Conservation (phyloP, 2,329 filamentous ascomycete genomes). For the Aquanectria penicillioides region DNA sequence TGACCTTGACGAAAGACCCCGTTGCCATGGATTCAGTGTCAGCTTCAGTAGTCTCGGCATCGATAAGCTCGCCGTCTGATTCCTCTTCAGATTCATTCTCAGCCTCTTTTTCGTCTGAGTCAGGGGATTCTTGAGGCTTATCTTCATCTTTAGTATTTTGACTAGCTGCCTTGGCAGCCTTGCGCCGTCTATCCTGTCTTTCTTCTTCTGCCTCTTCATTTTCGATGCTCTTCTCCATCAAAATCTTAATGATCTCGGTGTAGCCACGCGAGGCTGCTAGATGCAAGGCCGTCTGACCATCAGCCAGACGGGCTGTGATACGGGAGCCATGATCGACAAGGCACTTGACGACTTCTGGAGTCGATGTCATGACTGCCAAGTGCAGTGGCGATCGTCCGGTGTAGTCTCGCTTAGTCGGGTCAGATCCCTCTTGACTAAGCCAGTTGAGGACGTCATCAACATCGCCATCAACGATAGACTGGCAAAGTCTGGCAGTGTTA, state of each 20-base stretch:
- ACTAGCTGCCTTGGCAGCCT: slow-evolving; percentile 41
- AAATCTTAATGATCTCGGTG: slow-evolving; percentile 73
- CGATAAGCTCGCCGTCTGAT: slow-evolving; percentile 59
- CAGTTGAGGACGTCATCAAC: slow-evolving; percentile 76
- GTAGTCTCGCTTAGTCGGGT: slow-evolving; percentile 80
- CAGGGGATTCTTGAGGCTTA: background rate
- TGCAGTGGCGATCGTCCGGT: slow-evolving; percentile 84
- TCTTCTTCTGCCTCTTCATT: slow-evolving; percentile 77
- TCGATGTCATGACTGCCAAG: slow-evolving; percentile 75
- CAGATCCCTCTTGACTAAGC: slow-evolving; percentile 72
- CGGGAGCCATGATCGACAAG: slow-evolving; percentile 79
- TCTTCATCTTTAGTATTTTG: slow-evolving; percentile 11
- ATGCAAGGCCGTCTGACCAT: slow-evolving; percentile 85
- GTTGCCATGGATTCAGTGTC: slow-evolving; percentile 66
- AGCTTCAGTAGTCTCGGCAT: slow-evolving; percentile 59
- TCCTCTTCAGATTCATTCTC: slow-evolving; percentile 46
- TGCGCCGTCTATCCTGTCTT: slow-evolving; percentile 61
- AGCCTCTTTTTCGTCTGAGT: slow-evolving; percentile 18
- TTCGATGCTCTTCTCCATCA: slow-evolving; percentile 77
- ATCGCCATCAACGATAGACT: slow-evolving; percentile 82
- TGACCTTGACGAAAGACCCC: slow-evolving; percentile 80
- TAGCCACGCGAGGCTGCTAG: slow-evolving; percentile 78
- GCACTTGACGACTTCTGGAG: slow-evolving; percentile 73
- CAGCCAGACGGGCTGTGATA: slow-evolving; percentile 77
- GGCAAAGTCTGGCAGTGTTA: slow-evolving; percentile 79